These are phyloP conservation scores for Cordyceps fumosorosea DNA, from an alignment of 2,329 filamentous ascomycete genomes.

Conservation along the genomic window DNA sequence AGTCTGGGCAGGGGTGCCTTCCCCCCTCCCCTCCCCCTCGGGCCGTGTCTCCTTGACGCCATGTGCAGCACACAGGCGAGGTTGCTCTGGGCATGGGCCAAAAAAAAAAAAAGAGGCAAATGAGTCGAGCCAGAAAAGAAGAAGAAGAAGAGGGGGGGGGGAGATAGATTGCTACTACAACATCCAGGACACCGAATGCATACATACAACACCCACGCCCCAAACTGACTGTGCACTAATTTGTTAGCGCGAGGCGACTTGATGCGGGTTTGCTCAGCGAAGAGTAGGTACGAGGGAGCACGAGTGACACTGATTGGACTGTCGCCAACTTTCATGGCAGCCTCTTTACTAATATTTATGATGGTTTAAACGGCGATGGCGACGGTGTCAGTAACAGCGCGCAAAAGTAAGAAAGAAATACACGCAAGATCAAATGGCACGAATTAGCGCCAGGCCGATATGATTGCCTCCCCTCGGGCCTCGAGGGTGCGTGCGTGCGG, in stretches of 20 bases:
- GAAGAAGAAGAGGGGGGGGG: neutral
- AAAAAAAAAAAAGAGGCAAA: neutral
- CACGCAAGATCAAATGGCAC: too few relatives aligned
- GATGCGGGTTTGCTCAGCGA: slow-evolving; percentile 10
- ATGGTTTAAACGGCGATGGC: too few relatives aligned
- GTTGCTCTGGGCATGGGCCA: neutral
- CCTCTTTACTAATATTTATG: neutral
- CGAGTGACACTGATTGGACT: slow-evolving; percentile 1
- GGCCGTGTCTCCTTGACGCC: neutral
- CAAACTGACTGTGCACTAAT: neutral
- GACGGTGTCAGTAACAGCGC: too few relatives aligned
- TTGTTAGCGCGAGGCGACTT: slow-evolving; percentile 6
- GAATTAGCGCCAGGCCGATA: too few relatives aligned
- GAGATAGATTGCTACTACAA: neutral
- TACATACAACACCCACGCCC: neutral
- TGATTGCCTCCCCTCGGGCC: neutral
- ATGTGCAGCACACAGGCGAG: neutral
- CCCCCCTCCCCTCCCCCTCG: neutral
- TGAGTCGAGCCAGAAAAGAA: neutral
- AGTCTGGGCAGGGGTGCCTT: neutral
- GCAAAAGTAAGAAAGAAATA: neutral
- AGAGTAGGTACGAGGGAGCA: neutral
- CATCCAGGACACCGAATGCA: neutral
- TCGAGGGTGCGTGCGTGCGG: neutral
- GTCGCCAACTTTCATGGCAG: neutral